Percentiles rank a stretch among this genome's conserved stretches.
phyloP scores from a whole-genome alignment of 352 stramenopile species.

The Sclerospora graminicola region DNA sequence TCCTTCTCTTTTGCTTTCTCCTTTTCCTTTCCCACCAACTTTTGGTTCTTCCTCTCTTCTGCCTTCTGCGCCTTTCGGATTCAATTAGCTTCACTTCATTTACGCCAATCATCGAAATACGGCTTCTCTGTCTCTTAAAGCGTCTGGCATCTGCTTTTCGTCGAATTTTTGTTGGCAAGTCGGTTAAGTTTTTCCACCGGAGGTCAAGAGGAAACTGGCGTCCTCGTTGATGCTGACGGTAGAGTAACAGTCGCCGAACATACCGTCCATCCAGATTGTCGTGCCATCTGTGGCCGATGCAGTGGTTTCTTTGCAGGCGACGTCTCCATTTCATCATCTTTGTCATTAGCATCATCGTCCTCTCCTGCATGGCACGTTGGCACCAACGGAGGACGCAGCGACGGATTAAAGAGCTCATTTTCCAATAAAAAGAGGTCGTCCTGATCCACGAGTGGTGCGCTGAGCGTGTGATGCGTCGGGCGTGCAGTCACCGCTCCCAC shows the following conservation, averaged over 20 bases:
- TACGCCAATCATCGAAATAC: conserved; percentile 84
- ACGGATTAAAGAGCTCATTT: conserved; percentile 52
- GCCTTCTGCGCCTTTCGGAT: conserved; percentile 77
- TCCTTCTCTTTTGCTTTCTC: conserved; percentile 30
- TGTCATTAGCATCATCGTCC: conserved; percentile 22
- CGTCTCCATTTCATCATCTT: conserved; percentile 16
- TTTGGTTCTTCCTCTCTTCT: conserved; percentile 73
- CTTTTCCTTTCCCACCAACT: conserved; percentile 28
- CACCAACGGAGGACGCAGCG: conserved; percentile 32
- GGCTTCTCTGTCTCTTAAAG: conserved; percentile 75
- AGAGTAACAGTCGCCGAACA: conserved; percentile 10
- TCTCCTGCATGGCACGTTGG: conserved; percentile 38
- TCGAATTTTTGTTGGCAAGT: conserved; percentile 70
- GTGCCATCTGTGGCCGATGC: conserved; percentile 37
- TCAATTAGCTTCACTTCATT: conserved; percentile 85
- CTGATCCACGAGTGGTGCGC: conserved; percentile 7
- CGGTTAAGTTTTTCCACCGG: conserved; percentile 50
- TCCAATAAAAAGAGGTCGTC: conserved; percentile 63
- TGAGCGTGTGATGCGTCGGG: conserved; percentile 7
- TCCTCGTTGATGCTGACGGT: conserved; percentile 18
- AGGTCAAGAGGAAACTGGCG: conserved; percentile 15
- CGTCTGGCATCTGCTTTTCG: conserved; percentile 70
- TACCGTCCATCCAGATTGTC: conserved; percentile 10
- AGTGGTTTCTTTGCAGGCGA: conserved; percentile 30
- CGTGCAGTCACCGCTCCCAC: conserved; percentile 23